These are phyloP conservation scores for Speleostelium caveatum DNA, from an alignment of 78 protist genomes.

Conservation along the genomic window DNA sequence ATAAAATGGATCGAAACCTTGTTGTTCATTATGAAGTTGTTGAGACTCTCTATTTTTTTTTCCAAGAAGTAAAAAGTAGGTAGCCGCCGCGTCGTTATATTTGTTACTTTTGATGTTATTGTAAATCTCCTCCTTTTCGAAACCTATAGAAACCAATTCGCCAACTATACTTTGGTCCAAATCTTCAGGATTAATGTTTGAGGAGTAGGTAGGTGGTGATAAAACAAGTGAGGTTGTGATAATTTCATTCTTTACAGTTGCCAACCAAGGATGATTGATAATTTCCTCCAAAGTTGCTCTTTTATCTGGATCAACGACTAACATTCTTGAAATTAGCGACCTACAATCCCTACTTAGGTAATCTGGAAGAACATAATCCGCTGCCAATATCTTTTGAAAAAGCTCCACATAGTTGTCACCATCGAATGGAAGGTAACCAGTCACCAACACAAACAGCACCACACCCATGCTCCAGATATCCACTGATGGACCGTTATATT, in stretches of 20 bases:
- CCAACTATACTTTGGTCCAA: constrained; percentile 38
- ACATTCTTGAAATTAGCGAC: constrained; percentile 94
- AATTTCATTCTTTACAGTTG: constrained; percentile 6
- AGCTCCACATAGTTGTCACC: constrained; percentile 95
- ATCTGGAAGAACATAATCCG: constrained; percentile 78
- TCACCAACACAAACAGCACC: constrained; percentile 95
- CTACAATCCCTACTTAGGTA: constrained; percentile 73
- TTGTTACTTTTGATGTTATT: constrained; percentile 42
- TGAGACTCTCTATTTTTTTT: constrained; percentile 28
- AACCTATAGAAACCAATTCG: constrained; percentile 53
- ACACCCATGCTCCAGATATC: constrained; percentile 97
- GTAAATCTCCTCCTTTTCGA: constrained; percentile 42
- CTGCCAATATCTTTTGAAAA: constrained; percentile 93
- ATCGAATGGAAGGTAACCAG: constrained; percentile 99
- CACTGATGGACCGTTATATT: constrained; percentile 90
- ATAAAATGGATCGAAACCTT: constrained; percentile 26
- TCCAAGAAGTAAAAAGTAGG: constrained; percentile 50
- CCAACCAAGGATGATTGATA: constrained; percentile 61
- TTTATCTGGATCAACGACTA: constrained; percentile 94
- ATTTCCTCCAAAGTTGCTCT: constrained; percentile 73
- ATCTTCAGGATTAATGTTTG: not conserved
- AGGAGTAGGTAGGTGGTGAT: not conserved
- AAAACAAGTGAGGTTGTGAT: not conserved
- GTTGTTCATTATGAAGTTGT: not conserved
- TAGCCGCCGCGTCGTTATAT: constrained; percentile 70